Evolutionary conservation across 73 alveolate genomes (phyloP), one percentile per base, ranked within the genome.

Genomic region (Paramecium primaurelia): DNA sequence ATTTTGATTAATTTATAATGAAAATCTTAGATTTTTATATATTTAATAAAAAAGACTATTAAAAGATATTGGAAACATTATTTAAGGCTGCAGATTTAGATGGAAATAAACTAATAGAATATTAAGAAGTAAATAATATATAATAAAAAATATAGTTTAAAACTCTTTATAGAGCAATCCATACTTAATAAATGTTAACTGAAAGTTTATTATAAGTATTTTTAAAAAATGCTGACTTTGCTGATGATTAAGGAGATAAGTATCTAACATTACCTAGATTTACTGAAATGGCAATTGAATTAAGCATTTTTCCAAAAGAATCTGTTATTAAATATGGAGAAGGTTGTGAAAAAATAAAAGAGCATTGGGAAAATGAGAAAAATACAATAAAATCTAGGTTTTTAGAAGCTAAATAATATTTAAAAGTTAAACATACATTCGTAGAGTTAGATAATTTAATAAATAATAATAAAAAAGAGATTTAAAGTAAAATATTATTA

Each of bases 11-110:
- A 80, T 80, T 80, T 7, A 22, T 80, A 10, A 8, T 44, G 44
- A 40, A 47, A 14, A 45, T 80, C 22, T 64, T 80, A 10, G 91
- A 80, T 26, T 80, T 44, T 42, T 80, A 80, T 44, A 14, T 80
- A 1, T 32, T 32, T 49, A 80, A 80, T 16, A 80, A 80, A 22
- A n/a, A 80, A 22, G 91, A 80, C 26, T 47, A 80, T 25, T 42
- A 80, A 42, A 45, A 5, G 7, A 49, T 80, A 11, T 36, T 80
- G 14, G 75, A 80, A 42, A 80, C 49, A 4, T 18, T 80, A 25
- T 80, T 80, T 25, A 32, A 45, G 18, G 91, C 91, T 20, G 91
- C 91, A 14, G 91, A 80, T 80, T 47, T 80, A 80, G 91, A 80
- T 80, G 91, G 91, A 42, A 80, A 80, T 36, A 80, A 80, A 20